These are phyloP conservation scores for Trichosanthes cucumerina DNA, from an alignment of 306 rosid genomes.

Conservation along the genomic window DNA sequence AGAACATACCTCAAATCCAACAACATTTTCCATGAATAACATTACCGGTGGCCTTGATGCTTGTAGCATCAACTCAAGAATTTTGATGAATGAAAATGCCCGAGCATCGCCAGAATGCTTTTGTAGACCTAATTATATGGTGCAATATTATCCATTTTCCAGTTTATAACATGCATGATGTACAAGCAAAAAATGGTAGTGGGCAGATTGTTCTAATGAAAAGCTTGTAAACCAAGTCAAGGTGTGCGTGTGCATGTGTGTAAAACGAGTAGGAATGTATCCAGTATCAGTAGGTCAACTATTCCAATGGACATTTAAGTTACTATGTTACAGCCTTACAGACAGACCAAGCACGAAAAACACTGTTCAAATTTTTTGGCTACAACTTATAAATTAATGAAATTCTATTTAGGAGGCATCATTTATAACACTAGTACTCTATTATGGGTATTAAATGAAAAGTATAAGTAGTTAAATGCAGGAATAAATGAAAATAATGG, in stretches of 20 bases:
- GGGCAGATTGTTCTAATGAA: not conserved
- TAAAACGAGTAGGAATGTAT: not conserved
- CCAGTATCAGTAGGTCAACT: not conserved
- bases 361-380: not conserved
- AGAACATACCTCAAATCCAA: constrained; percentile 80
- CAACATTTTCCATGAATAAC: constrained; percentile 90
- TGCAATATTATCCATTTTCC: constrained; percentile 16
- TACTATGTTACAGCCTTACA: not conserved
- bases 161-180: not conserved
- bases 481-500: not conserved
- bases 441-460: not conserved
- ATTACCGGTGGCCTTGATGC: constrained; percentile 50
- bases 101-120: constrained; percentile 88
- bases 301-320: not conserved
- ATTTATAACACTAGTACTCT: not conserved
- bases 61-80: constrained; percentile 72
- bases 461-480: not conserved
- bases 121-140: constrained; percentile 62
- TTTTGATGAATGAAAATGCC: constrained; percentile 85
- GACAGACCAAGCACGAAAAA: not conserved
- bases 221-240: not conserved
- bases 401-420: not conserved
- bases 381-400: not conserved
- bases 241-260: not conserved
- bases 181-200: not conserved